Base-by-base conservation (phyloP, 257 asterid species). In the Buddleja alternifolia region DNA sequence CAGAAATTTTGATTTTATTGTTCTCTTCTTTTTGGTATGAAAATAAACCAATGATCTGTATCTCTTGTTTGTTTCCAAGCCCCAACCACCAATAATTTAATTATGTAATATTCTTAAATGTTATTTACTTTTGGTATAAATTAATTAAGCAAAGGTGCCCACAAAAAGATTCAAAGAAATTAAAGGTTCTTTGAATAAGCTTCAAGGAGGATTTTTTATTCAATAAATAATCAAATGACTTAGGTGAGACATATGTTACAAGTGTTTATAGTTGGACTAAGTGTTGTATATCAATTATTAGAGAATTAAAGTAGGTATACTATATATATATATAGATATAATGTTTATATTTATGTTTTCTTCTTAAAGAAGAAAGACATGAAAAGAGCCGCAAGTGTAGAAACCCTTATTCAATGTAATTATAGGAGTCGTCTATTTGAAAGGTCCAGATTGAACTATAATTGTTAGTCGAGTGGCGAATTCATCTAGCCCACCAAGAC, bases 51-150 rank as follows among this genome's bases (percentile, higher is more conserved):
- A 54, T 77, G 17, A 62, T 52, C 64, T 66, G 23, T 77, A 64
- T 77, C 39, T 66, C 45, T 84, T 78, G 72, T 78, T 75, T 78
- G 32, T 72, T 74, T 69, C 70, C 78, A 59, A 73, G 24, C 47
- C 66, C 73, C 77, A 77, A 75, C 88, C 65, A 77, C 88, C 70
- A 77, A 77, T 77, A 52, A 75, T 69, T 36, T 34, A 29, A 29
- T 32, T 29, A 3, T 25, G 53, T 46, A 16, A 4, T 36, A n/a
- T 70, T 12, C 50, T 29, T 5, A 29, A 1, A 29, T 29, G 34
- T 1, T 29, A 29, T 29, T 29, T 29, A 29, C 34, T 51, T 32
- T 36, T 36, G 23, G 3, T 12, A 51, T 36, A 36, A 16, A 65
- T 8, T 12, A 20, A 36, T 48, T 37, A 29, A 1, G 3, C 3